Conservation (phyloP, 352 stramenopile genomes). For the Globisporangium nodosum region DNA sequence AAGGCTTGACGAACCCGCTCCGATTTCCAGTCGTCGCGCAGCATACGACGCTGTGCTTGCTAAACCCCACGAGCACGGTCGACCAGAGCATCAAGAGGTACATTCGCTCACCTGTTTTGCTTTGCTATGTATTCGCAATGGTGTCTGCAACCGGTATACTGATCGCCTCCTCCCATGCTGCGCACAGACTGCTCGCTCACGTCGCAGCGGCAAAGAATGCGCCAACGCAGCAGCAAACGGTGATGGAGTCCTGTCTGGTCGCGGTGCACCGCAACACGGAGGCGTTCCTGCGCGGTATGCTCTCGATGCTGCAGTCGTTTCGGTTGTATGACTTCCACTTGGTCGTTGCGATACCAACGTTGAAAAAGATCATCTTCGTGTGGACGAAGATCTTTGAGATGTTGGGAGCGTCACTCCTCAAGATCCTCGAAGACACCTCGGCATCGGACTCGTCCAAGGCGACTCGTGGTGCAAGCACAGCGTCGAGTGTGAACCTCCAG, state of each 20-base stretch:
- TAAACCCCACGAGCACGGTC: conserved; percentile 53
- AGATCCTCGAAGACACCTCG: conserved; percentile 14
- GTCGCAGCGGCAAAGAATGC: conserved; percentile 42
- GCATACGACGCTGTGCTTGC: conserved; percentile 63
- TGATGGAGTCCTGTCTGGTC: conserved; percentile 61
- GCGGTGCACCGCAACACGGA: conserved; percentile 67
- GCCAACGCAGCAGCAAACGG: conserved; percentile 36
- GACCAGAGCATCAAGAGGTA: conserved; percentile 73
- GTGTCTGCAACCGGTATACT: neutral
- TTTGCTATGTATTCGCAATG: neutral
- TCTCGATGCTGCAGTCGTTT: conserved; percentile 66
- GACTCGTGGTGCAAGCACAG: conserved; percentile 6
- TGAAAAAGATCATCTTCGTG: conserved; percentile 72
- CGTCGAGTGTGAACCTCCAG: conserved; percentile 35
- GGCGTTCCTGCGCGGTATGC: conserved; percentile 60
- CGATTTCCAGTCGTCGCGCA: conserved; percentile 77
- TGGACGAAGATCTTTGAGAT: conserved; percentile 74
- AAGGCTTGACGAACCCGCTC: conserved; percentile 70
- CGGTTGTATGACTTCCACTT: conserved; percentile 56
- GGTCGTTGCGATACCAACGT: conserved; percentile 41
- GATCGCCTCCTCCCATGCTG: neutral
- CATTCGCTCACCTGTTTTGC: neutral
- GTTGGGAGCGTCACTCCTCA: conserved; percentile 28
- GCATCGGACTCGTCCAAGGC: conserved; percentile 17
- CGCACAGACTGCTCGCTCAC: conserved; percentile 46